Evolutionary conservation across 306 rosid genomes (phyloP).

Genomic region (Mucuna pruriens): DNA sequence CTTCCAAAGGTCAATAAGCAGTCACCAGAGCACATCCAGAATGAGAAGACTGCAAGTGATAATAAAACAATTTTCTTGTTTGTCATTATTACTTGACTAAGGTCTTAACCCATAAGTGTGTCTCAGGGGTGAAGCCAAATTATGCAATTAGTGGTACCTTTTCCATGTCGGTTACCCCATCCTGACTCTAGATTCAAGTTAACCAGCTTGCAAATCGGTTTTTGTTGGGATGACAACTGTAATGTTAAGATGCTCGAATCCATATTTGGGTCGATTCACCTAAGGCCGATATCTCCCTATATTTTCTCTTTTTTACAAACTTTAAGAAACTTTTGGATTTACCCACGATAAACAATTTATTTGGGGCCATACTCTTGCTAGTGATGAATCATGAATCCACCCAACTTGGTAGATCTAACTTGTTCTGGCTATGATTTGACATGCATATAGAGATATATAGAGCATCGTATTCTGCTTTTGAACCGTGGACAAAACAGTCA

Average conservation of each 20-base stretch:
- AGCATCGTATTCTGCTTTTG: conserved; percentile 25
- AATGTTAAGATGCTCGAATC: conserved; percentile 19
- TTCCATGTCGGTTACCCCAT: conserved; percentile 38
- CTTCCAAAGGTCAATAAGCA: neutral
- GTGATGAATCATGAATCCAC: conserved; percentile 26
- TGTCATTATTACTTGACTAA: conserved; percentile 39
- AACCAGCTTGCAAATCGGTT: conserved; percentile 35
- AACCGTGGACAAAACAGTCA: conserved; percentile 41
- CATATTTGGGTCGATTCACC: conserved; percentile 30
- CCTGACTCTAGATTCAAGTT: conserved; percentile 10
- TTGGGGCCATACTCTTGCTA: conserved; percentile 15
- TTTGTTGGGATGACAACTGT: conserved; percentile 48
- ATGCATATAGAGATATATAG: too few species aligned
- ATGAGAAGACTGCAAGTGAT: conserved; percentile 3
- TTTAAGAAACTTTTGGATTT: conserved; percentile 26
- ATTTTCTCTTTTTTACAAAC: conserved; percentile 21
- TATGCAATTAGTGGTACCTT: conserved; percentile 27
- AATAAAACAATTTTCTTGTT: conserved; percentile 5
- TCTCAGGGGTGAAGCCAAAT: conserved; percentile 27
- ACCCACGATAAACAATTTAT: neutral
- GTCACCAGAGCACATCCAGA: conserved; percentile 2
- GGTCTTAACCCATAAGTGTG: conserved; percentile 21
- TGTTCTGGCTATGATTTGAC: conserved; percentile 33
- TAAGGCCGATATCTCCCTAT: neutral
- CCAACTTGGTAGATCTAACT: conserved; percentile 32